A percentile compares a stretch with the other conserved stretches of the same genome.
phyloP scores from a whole-genome alignment of 345 rosid genomes.

The Litchi chinensis region DNA sequence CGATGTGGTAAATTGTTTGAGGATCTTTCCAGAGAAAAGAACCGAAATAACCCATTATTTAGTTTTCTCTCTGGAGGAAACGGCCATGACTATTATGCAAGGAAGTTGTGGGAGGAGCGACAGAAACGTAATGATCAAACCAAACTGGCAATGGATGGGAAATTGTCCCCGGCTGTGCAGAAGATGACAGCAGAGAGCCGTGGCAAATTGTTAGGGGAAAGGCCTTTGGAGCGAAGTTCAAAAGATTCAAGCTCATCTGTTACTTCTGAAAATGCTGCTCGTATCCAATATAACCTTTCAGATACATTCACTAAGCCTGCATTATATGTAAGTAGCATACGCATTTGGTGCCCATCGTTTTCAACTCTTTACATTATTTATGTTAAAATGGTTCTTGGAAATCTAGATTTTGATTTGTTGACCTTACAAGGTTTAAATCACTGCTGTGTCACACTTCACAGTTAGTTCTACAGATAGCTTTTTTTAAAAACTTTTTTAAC shows the following conservation, averaged over 20 bases:
- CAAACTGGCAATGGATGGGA: conserved; percentile 53
- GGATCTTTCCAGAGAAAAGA: conserved; percentile 95
- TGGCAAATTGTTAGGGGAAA: conserved; percentile 86
- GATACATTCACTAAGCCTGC: conserved; percentile 84
- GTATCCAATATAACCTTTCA: conserved; percentile 66
- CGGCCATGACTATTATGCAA: conserved; percentile 77
- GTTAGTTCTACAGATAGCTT: background rate
- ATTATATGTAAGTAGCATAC: conserved; percentile 59
- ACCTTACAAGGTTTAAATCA: background rate
- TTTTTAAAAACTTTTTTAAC: conserved; percentile 21
- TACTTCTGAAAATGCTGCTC: conserved; percentile 54
- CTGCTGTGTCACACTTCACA: background rate
- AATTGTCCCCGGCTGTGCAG: conserved; percentile 47
- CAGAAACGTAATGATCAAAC: conserved; percentile 63
- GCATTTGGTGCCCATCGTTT: conserved; percentile 10
- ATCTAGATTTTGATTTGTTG: background rate
- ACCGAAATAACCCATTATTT: conserved; percentile 80
- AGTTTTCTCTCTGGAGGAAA: conserved; percentile 87
- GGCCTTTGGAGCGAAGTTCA: conserved; percentile 72
- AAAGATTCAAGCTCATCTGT: conserved; percentile 44
- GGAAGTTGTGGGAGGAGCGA: conserved; percentile 89
- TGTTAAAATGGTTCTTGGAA: conserved; percentile 4
- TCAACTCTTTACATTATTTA: conserved; percentile 13
- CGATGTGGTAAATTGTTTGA: conserved; percentile 92
- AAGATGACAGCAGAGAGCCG: conserved; percentile 89